A percentile compares a stretch with the other conserved stretches of the same genome.
Conservation (phyloP, 2,329 filamentous ascomycete species). For the Aspergillus phoenicis region DNA sequence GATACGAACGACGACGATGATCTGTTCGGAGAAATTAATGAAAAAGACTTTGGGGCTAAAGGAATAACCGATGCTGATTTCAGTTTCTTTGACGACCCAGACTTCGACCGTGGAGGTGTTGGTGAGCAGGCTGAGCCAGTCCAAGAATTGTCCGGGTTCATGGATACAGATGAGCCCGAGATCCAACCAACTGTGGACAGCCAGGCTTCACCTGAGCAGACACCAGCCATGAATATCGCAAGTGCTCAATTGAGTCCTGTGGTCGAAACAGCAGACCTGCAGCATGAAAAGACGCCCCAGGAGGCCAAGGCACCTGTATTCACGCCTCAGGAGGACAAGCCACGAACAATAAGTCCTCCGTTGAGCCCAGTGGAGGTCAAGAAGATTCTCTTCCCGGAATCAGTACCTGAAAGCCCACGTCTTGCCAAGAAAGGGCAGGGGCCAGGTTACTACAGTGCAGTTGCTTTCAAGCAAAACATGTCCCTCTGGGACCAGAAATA, state of each 20-base stretch:
- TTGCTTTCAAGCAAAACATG: conserved; percentile 55
- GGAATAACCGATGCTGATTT: conserved; percentile 65
- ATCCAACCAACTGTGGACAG: conserved; percentile 16
- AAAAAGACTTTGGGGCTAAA: conserved; percentile 55
- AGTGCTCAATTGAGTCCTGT: background rate
- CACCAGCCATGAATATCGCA: conserved; percentile 5
- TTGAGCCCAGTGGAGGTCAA: conserved; percentile 45
- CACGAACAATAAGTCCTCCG: conserved; percentile 42
- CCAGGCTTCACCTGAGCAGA: conserved; percentile 1
- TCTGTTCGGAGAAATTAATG: conserved; percentile 61
- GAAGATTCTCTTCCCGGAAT: conserved; percentile 48
- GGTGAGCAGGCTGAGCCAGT: conserved; percentile 17
- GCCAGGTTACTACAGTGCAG: conserved; percentile 54
- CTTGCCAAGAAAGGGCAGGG: conserved; percentile 21
- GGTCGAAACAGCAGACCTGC: conserved; percentile 2
- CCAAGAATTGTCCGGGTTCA: conserved; percentile 19
- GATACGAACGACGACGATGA: conserved; percentile 54
- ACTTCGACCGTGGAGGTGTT: conserved; percentile 31
- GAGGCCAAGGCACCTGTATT: conserved; percentile 7
- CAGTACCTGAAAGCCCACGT: conserved; percentile 11
- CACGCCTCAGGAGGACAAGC: conserved; percentile 22
- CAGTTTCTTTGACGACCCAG: conserved; percentile 64
- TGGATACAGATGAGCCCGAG: conserved; percentile 16
- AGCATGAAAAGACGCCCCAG: conserved; percentile 9
- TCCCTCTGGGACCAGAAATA: conserved; percentile 58